Percentiles rank a stretch among this genome's conserved stretches.
These are phyloP conservation scores for Ophiostoma ips DNA, from an alignment of 2,329 filamentous ascomycete genomes.

Conservation along the genomic window DNA sequence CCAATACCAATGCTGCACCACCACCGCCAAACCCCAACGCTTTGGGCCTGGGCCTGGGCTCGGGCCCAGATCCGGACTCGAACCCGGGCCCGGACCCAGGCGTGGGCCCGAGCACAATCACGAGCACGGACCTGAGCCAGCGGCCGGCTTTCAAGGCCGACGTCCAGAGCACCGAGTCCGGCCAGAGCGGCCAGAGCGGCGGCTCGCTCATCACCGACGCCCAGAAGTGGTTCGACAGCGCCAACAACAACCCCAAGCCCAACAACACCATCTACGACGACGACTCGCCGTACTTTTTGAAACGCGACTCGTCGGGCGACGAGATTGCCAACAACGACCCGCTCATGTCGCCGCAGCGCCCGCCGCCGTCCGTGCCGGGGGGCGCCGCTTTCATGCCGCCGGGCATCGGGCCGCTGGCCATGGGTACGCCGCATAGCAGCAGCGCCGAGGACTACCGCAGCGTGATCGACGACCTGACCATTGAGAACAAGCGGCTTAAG, in stretches of 20 bases:
- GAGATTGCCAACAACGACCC: slow-evolving; percentile 14
- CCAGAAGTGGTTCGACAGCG: slow-evolving; percentile 39
- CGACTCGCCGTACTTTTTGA: slow-evolving; percentile 34
- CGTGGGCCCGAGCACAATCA: too few species aligned
- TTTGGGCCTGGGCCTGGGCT: too few species aligned
- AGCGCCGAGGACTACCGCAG: slow-evolving; percentile 63
- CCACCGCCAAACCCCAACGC: not conserved
- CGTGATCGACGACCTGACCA: slow-evolving; percentile 76
- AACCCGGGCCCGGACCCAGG: too few species aligned
- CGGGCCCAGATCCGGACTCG: too few species aligned
- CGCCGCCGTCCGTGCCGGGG: slow-evolving; percentile 6
- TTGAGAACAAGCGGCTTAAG: slow-evolving; percentile 70
- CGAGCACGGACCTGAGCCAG: too few species aligned
- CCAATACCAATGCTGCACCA: not conserved
- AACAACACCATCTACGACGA: slow-evolving; percentile 7
- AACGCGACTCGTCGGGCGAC: slow-evolving; percentile 37
- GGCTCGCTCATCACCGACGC: slow-evolving; percentile 36
- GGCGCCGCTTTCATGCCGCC: slow-evolving; percentile 5
- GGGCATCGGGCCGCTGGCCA: not conserved
- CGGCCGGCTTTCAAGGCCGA: not conserved
- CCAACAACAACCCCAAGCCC: slow-evolving; percentile 34
- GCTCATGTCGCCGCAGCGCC: slow-evolving; percentile 9
- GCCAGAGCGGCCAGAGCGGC: slow-evolving; percentile 36
- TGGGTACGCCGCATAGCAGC: slow-evolving; percentile 33
- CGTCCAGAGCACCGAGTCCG: slow-evolving; percentile 21